Base-by-base conservation (phyloP, 768 basidiomycete species). In the Amanita subjunquillea region DNA sequence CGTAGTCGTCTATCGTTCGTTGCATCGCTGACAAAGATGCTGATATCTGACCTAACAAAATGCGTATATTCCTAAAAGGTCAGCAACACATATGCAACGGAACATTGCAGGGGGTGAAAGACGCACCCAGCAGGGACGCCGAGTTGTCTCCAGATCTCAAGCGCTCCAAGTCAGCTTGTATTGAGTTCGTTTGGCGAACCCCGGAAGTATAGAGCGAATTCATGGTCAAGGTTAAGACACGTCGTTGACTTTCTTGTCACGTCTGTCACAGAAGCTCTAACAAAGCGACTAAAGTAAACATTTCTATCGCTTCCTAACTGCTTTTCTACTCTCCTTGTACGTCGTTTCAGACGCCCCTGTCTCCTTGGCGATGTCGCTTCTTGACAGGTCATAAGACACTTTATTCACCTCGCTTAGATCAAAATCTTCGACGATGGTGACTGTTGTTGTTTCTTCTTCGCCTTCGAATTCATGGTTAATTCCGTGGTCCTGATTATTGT, bases 21-120 rank as follows among this genome's bases (percentile, higher is more conserved):
- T 89, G 85, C 78, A 98, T 85, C 2, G 92, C 93, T 25, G 91
- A 82, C n/a, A 99, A 74, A 7, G 91, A 93, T n/a, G 94, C 93
- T 30, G 91, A 90, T 68, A 99, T 92, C 78, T 98, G 95, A 67
- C 94, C 94, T 94, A 73, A 66, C 68, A 60, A 64, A 55, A 59
- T 58, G 57, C 39, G 50, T 20, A 48, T 44, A 42, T 57, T 37
- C 53, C 48, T 54, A 34, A 20, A 48, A 48, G 47, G 41, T 54
- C 53, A 54, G 53, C 30, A 48, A 48, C 47, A 48, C 25, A 54
- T 54, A 48, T 48, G 43, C 51, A 43, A 37, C 23, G 38, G 10
- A 45, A 54, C 41, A 42, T 40, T 23, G 3, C 27, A 6, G 30
- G 23, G 25, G 25, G 40, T 10, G 44, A 54, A 27, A 23, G 34